Evolutionary conservation across 371 early-diverging fungal species (phyloP), one percentile per base, ranked within the genome.

Genomic region (Syncephalastrum racemosum): DNA sequence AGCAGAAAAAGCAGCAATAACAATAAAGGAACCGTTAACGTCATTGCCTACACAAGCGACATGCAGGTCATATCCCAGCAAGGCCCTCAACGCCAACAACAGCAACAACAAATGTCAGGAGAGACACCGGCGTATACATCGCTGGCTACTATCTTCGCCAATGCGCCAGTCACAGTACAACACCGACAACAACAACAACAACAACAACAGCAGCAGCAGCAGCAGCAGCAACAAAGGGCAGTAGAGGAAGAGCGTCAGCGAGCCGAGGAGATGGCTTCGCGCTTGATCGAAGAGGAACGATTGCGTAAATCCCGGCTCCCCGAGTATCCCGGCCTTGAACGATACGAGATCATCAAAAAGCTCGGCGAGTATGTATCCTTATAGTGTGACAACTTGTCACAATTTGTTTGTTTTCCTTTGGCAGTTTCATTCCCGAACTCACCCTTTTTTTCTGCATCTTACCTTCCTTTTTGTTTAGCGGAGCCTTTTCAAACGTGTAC

Each of bases 401-500:
- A 31, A 31, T 31, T 31, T 31, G 36, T 31, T 31, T 31, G 36
- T 31, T 31, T 31, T 31, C 25, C 36, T 31, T 5, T 31, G 36
- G 41, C 31, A 12, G 10, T 54, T 18, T 40, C 23, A 39, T 19
- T 53, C 22, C 15, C 45, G 18, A 52, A 47, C 31, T 16, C 23
- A 47, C 2, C 15, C n/a, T 14, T 48, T 19, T 49, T 20, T 31
- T 31, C 36, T 31, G 36, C 36, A 31, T 10, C 36, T 8, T 12
- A n/a, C 59, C 19, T 15, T 31, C 13, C 45, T 19, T 27, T 41
- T 15, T 27, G 56, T 49, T 48, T 61, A 48, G 89, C 63, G 93
- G 93, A 50, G 93, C 92, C 14, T 93, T 92, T 71, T 89, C 91
- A 50, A 85, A 82, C 56, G 93, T 93, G 1, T 92, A 88, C 73